Evolutionary conservation across 176 grass and related monocot species (phyloP), one percentile per base, ranked within the genome.

Genomic region (Typha latifolia): DNA sequence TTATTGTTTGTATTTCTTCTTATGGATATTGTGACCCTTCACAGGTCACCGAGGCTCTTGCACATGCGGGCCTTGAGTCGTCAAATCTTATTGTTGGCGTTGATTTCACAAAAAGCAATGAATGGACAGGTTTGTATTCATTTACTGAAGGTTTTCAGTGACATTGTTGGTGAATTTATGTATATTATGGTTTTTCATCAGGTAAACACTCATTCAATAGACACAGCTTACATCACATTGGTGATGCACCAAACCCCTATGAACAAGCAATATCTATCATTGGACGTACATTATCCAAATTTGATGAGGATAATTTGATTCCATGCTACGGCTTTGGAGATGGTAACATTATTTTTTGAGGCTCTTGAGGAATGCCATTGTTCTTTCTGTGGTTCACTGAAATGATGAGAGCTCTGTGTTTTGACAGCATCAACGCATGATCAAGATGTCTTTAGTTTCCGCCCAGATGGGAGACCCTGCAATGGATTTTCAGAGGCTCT

Each of bases 261-360:
- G 81, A 83, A 72, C 69, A 83, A 56, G 81, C 81, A 19, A 83
- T 83, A n/a, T 83, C 74, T 37, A 78, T 83, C n/a, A 78, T 78
- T 55, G 81, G 81, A 20, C 62, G 52, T 63, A 83, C 81, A 21
- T 48, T 83, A 47, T 83, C 81, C 0, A 12, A 50, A 18, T 83
- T 83, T 56, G 81, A 83, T 8, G 81, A 83, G 13, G 81, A 83
- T 64, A 78, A 83, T 26, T 48, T 83, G 15, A 83, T 83, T 59
- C 81, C 81, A 47, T 83, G 81, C 52, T 83, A 78, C 68, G 81
- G 81, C 32, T 83, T 83, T 27, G 81, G 81, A 78, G 81, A 83
- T 55, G 81, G 81, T 83, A 78, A 32, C n/a, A 31, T 62, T 77
- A 57, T 73, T 55, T 61, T 73, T 18, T 66, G 49, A 43, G n/a